These are phyloP conservation scores for Boletellus deceptivus DNA, from an alignment of 1,284 basidiomycete species.

Conservation along the genomic window DNA sequence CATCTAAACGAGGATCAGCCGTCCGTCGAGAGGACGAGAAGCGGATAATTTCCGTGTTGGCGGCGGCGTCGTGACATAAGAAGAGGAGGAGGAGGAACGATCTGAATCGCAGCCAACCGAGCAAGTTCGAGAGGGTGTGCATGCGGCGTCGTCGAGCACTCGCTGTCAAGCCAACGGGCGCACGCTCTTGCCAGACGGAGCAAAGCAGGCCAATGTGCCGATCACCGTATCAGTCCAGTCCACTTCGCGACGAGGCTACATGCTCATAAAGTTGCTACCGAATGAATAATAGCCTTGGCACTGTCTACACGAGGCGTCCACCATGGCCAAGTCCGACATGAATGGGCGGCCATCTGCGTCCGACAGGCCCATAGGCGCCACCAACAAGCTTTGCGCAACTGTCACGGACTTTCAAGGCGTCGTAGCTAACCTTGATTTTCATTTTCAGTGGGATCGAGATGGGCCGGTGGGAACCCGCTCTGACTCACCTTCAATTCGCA, in stretches of 20 bases:
- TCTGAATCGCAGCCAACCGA: conserved; percentile 4
- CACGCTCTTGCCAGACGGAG: conserved; percentile 2
- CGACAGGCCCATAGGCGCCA: conserved; percentile 13
- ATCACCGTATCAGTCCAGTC: no score
- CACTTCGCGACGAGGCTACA: no score
- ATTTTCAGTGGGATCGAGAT: conserved; percentile 7
- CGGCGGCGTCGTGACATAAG: conserved; percentile 34
- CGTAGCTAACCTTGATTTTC: conserved; percentile 16
- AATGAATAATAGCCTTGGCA: conserved; percentile 15
- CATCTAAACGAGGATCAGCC: conserved; percentile 7
- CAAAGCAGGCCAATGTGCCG: no score
- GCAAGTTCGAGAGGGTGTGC: conserved; percentile 12
- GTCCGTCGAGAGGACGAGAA: conserved; percentile 39
- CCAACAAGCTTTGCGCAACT: conserved; percentile 20
- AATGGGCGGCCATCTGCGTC: conserved; percentile 25
- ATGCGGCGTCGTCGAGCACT: background rate
- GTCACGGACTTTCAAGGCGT: conserved; percentile 28
- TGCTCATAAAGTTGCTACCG: background rate
- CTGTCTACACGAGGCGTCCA: conserved; percentile 18
- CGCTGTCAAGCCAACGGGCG: conserved; percentile 23
- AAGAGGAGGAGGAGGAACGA: conserved; percentile 22
- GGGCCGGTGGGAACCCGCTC: conserved; percentile 28
- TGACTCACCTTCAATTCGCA: conserved; percentile 21
- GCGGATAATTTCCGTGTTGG: conserved; percentile 68
- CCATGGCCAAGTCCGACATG: conserved; percentile 8